Conservation (phyloP, 768 basidiomycete species). For the Pleurotus pulmonarius region DNA sequence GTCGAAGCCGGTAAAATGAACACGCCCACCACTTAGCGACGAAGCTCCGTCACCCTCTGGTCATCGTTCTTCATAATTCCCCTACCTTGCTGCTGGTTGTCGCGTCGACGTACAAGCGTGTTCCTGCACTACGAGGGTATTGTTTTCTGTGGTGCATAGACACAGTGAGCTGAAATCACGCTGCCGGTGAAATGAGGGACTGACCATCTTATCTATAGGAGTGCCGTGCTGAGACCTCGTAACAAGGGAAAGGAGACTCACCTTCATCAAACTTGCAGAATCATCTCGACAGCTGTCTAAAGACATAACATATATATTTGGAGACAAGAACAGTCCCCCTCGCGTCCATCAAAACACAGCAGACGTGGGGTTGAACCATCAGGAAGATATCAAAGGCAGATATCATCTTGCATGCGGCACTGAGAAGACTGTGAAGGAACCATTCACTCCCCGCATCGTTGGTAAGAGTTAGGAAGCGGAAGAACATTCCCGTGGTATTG, state of each 20-base stretch:
- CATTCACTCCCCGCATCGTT: neutral
- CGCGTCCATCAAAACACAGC: neutral
- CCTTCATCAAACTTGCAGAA: constrained; percentile 1
- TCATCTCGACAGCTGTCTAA: constrained; percentile 5
- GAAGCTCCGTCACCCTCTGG: neutral
- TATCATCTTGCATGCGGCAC: neutral
- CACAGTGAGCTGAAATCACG: neutral
- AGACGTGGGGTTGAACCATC: neutral
- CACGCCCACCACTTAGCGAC: constrained; percentile 7
- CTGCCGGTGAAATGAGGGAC: neutral
- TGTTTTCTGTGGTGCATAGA: neutral
- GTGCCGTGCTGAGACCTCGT: neutral
- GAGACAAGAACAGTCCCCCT: neutral
- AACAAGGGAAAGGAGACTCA: neutral
- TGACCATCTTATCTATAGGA: neutral
- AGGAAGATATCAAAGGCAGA: neutral
- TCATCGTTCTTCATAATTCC: neutral
- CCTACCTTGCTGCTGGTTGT: neutral
- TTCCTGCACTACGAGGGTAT: neutral
- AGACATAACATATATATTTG: neutral
- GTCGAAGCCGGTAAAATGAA: constrained; percentile 2
- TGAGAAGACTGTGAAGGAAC: neutral
- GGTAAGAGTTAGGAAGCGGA: neutral
- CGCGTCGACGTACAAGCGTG: neutral
- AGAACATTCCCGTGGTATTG: neutral